Percentiles rank a stretch among this genome's conserved stretches.
phyloP scores from a whole-genome alignment of 768 basidiomycete genomes.

The Phanerochaete carnosa region DNA sequence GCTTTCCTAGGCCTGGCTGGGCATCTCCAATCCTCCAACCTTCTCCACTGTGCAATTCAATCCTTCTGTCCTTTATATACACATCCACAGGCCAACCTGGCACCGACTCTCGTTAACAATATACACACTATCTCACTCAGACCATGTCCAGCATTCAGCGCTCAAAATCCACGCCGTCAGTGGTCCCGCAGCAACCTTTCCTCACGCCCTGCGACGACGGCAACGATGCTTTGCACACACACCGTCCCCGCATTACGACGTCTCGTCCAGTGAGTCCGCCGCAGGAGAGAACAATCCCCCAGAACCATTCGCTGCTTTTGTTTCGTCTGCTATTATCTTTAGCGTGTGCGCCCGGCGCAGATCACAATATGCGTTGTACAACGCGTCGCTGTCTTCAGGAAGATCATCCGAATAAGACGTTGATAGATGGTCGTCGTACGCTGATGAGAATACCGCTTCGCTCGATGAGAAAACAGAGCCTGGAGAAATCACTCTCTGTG shows the following conservation, averaged over 20 bases:
- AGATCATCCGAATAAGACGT: conserved; percentile 31
- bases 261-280: too few species aligned
- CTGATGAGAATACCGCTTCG: not conserved
- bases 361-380: conserved; percentile 30
- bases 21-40: not conserved
- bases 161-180: conserved; percentile 28
- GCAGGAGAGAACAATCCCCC: too few species aligned
- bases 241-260: conserved; percentile 18
- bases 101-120: not conserved
- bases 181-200: conserved; percentile 9
- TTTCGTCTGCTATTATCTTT: conserved; percentile 4
- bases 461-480: conserved; percentile 8
- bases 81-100: not conserved
- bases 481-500: not conserved
- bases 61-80: conserved; percentile 2
- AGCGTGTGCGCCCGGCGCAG: conserved; percentile 31
- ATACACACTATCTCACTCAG: conserved; percentile 14
- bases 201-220: conserved; percentile 5
- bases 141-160: conserved; percentile 28
- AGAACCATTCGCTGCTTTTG: too few species aligned
- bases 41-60: not conserved
- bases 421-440: conserved; percentile 25
- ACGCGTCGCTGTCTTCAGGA: conserved; percentile 34
- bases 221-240: conserved; percentile 13
- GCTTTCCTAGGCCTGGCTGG: not conserved